Evolutionary conservation across 305 asterid genomes (phyloP).

Genomic region (Fraxinus floribunda): DNA sequence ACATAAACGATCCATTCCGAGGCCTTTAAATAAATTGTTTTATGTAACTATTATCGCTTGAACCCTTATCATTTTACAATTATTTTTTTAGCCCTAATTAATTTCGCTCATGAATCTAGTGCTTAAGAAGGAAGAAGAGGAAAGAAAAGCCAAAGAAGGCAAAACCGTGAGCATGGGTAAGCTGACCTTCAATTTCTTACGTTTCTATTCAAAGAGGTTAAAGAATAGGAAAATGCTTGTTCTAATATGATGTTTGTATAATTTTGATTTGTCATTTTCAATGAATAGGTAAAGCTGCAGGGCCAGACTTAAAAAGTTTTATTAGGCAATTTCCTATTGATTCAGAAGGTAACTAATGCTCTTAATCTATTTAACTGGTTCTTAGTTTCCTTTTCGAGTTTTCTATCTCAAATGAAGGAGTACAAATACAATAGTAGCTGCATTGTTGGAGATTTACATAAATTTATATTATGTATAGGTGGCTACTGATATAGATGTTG

Average conservation of each 20-base stretch:
- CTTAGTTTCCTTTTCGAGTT: background rate
- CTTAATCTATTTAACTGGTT: conserved; percentile 7
- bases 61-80: background rate
- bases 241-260: conserved; percentile 3
- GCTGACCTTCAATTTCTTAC: conserved; percentile 20
- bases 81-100: conserved; percentile 5
- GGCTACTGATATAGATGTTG: background rate
- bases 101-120: conserved; percentile 38
- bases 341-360: conserved; percentile 58
- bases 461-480: background rate
- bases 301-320: conserved; percentile 75
- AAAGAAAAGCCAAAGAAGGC: conserved; percentile 61
- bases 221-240: conserved; percentile 5
- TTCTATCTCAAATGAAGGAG: background rate
- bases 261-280: conserved; percentile 20
- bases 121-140: conserved; percentile 91
- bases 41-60: background rate
- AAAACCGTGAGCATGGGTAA: conserved; percentile 53
- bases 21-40: background rate
- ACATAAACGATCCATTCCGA: background rate
- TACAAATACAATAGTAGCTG: background rate
- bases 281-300: conserved; percentile 60
- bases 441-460: background rate
- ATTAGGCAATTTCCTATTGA: conserved; percentile 64
- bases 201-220: background rate